Percentiles rank a stretch among this genome's conserved stretches.
Evolutionary conservation across 2,329 filamentous ascomycete genomes (phyloP).

Genomic region (Xylariaceae sp.): DNA sequence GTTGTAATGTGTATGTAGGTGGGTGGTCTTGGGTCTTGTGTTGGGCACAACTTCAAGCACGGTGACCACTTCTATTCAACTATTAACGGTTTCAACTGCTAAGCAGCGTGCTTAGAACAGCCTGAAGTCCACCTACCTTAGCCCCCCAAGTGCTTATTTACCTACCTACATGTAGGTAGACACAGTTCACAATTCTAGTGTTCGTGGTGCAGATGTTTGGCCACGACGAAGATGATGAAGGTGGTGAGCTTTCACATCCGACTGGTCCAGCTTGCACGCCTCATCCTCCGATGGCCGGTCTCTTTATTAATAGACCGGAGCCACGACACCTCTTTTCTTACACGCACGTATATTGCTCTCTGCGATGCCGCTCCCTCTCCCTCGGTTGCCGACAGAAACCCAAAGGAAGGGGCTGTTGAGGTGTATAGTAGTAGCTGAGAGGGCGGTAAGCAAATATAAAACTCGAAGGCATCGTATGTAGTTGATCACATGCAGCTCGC

Average conservation of each 20-base stretch:
- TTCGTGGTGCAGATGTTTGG: slow-evolving; percentile 18
- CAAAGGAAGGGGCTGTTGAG: slow-evolving; percentile 6
- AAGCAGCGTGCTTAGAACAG: slow-evolving; percentile 9
- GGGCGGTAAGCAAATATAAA: slow-evolving; percentile 25
- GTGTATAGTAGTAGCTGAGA: not conserved
- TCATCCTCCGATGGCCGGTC: slow-evolving; percentile 29
- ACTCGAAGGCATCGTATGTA: not conserved
- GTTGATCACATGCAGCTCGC: not conserved
- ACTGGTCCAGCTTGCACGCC: slow-evolving; percentile 19
- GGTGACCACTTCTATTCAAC: not conserved
- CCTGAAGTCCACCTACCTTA: slow-evolving; percentile 10
- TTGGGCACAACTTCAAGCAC: slow-evolving; percentile 22
- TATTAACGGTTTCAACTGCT: not conserved
- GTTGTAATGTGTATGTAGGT: not conserved
- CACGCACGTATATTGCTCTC: slow-evolving; percentile 5
- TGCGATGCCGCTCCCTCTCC: slow-evolving; percentile 20
- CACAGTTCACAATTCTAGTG: not conserved
- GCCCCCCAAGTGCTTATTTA: too few relatives aligned
- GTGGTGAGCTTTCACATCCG: slow-evolving; percentile 2
- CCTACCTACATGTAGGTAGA: too few relatives aligned
- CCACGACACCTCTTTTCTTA: slow-evolving; percentile 23
- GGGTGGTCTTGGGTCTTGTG: slow-evolving; percentile 13
- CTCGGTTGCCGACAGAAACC: slow-evolving; percentile 13
- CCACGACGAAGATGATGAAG: slow-evolving; percentile 6
- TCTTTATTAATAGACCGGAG: slow-evolving; percentile 19